Conservation (phyloP, 192 early-diverging fungal genomes). For the Backusella mclennaniae region DNA sequence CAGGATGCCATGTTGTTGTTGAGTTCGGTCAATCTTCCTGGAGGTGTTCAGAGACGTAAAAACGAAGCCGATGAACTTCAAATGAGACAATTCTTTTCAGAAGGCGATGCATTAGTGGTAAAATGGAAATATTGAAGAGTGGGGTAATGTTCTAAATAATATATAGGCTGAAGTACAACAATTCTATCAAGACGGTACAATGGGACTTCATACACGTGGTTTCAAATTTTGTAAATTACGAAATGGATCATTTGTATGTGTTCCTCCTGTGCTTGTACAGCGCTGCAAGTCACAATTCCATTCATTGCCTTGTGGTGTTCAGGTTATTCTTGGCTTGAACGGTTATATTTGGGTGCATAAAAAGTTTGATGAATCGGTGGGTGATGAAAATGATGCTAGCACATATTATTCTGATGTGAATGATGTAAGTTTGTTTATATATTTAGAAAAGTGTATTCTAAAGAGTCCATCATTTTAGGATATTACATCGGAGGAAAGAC, state of each 20-base stretch:
- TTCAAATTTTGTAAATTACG: conserved; percentile 70
- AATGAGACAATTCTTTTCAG: conserved; percentile 93
- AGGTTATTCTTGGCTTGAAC: conserved; percentile 93
- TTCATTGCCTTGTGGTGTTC: conserved; percentile 85
- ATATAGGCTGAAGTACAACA: conserved; percentile 39
- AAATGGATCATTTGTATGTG: conserved; percentile 72
- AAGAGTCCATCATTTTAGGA: neutral
- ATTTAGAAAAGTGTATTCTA: neutral
- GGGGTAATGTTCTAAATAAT: too few relatives aligned
- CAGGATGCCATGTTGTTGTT: conserved; percentile 87
- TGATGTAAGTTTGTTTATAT: conserved; percentile 55
- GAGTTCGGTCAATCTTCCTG: conserved; percentile 92
- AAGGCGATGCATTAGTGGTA: conserved; percentile 92
- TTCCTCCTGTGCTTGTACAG: conserved; percentile 87
- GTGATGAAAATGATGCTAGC: conserved; percentile 75
- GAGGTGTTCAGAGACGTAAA: conserved; percentile 93
- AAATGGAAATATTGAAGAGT: neutral
- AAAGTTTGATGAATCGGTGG: conserved; percentile 44
- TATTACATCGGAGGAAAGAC: conserved; percentile 71
- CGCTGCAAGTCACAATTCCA: conserved; percentile 96
- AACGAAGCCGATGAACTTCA: conserved; percentile 95
- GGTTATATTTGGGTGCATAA: conserved; percentile 97
- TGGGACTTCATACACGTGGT: conserved; percentile 86
- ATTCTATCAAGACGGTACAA: conserved; percentile 85
- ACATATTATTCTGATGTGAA: conserved; percentile 87